A percentile compares a stretch with the other conserved stretches of the same genome.
Evolutionary conservation across 805 yeast genomes (phyloP).

Genomic region (Kuraishia floccosa): DNA sequence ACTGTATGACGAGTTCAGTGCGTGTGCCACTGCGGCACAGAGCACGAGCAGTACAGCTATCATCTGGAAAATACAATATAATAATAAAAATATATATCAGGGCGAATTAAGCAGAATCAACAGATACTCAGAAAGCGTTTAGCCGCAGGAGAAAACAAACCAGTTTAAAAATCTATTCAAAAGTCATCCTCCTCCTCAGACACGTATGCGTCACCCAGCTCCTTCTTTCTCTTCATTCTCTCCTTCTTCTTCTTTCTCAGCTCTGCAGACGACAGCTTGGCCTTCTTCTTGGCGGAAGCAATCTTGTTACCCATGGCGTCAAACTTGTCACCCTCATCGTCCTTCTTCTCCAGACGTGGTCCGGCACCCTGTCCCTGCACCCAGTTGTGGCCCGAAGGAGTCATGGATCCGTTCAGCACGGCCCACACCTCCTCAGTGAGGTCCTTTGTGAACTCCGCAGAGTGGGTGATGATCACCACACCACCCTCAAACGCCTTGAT

Average conservation of each 20-base stretch:
- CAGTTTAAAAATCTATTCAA: not conserved
- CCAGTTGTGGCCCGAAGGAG: slow-evolving; percentile 99
- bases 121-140: too few relatives aligned
- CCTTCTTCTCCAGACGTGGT: slow-evolving; percentile 98
- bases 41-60: too few relatives aligned
- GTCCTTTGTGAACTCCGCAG: slow-evolving; percentile 99
- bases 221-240: slow-evolving; percentile 99
- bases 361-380: slow-evolving; percentile 99
- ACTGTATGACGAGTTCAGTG: too few relatives aligned
- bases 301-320: slow-evolving; percentile 99
- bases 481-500: slow-evolving; percentile 99
- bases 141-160: not conserved
- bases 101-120: too few relatives aligned
- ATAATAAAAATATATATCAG: too few relatives aligned
- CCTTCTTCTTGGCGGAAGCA: slow-evolving; percentile 91
- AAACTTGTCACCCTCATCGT: slow-evolving; percentile 94
- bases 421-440: slow-evolving; percentile 99
- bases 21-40: too few relatives aligned
- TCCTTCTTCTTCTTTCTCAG: slow-evolving; percentile 99
- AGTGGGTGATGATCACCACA: slow-evolving; percentile 98
- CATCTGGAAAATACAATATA: too few relatives aligned
- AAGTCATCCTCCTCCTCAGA: slow-evolving; percentile 81
- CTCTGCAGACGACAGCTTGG: slow-evolving; percentile 97
- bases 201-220: slow-evolving; percentile 97
- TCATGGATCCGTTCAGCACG: slow-evolving; percentile 94